These are phyloP conservation scores for Senecio squalidus DNA, from an alignment of 140 eudicot species.

Conservation along the genomic window DNA sequence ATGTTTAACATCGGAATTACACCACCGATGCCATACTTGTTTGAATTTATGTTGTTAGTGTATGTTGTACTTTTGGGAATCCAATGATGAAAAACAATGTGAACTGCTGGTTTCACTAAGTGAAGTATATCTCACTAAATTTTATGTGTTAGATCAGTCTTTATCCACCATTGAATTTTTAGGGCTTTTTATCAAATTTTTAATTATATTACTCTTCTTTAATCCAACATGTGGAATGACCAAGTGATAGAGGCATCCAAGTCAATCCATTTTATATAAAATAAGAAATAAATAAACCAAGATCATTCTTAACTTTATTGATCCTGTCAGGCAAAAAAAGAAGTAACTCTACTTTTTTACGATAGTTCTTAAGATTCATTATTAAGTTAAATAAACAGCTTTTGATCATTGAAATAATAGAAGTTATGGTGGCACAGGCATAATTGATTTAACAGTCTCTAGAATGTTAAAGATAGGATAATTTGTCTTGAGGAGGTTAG, in stretches of 20 bases:
- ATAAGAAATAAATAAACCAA: no score
- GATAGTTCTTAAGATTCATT: no score
- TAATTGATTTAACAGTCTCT: background rate
- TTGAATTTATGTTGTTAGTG: background rate
- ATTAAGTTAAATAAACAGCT: no score
- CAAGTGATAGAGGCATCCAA: background rate
- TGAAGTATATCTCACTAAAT: background rate
- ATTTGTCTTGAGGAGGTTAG: background rate
- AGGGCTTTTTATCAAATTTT: background rate
- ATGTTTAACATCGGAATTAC: background rate
- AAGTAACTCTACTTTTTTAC: no score
- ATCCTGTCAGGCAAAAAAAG: no score
- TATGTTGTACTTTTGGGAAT: background rate
- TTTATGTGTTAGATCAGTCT: background rate
- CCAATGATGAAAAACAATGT: background rate
- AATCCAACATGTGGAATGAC: conserved; percentile 5
- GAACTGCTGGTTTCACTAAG: background rate
- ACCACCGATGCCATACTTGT: background rate
- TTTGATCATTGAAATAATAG: background rate
- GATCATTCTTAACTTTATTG: no score
- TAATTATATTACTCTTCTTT: background rate
- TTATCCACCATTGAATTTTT: background rate
- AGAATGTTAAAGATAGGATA: conserved; percentile 4
- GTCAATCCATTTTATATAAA: no score
- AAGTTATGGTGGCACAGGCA: conserved; percentile 3